phyloP scores from a whole-genome alignment of 306 rosid species.

The Sindora glabra region DNA sequence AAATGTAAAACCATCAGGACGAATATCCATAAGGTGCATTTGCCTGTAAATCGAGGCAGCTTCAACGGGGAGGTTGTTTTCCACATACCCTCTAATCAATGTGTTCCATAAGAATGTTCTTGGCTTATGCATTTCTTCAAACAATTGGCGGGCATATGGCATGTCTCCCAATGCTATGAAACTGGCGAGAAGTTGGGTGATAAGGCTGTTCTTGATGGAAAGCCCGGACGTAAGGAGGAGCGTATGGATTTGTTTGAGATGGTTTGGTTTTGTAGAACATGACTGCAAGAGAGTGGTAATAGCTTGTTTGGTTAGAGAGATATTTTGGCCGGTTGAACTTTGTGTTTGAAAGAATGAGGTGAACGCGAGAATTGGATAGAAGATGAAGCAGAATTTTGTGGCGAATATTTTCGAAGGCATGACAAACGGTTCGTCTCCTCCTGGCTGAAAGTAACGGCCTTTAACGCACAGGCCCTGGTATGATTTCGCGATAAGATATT shows the following conservation, averaged over 20 bases:
- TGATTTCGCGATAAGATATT: too few relatives aligned
- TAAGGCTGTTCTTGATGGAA: constrained; percentile 31
- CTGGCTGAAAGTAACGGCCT: too few relatives aligned
- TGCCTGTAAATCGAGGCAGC: constrained; percentile 21
- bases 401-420: neutral
- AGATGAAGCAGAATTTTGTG: neutral
- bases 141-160: constrained; percentile 21
- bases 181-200: constrained; percentile 15
- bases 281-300: constrained; percentile 9
- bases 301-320: constrained; percentile 2
- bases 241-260: constrained; percentile 28
- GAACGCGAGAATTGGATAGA: neutral
- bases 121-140: constrained; percentile 35
- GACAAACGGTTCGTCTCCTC: too few relatives aligned
- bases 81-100: constrained; percentile 19
- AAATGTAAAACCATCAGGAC: constrained; percentile 28
- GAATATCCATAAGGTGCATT: constrained; percentile 20
- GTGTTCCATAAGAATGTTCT: constrained; percentile 29
- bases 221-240: constrained; percentile 25
- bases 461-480: too few relatives aligned
- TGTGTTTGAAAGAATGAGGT: constrained; percentile 2
- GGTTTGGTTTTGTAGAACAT: constrained; percentile 16
- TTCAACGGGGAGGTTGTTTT: constrained; percentile 3
- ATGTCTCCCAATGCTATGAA: constrained; percentile 11
- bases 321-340: neutral